Conservation (phyloP, 2,329 filamentous ascomycete species). For the Drechslera avenae region DNA sequence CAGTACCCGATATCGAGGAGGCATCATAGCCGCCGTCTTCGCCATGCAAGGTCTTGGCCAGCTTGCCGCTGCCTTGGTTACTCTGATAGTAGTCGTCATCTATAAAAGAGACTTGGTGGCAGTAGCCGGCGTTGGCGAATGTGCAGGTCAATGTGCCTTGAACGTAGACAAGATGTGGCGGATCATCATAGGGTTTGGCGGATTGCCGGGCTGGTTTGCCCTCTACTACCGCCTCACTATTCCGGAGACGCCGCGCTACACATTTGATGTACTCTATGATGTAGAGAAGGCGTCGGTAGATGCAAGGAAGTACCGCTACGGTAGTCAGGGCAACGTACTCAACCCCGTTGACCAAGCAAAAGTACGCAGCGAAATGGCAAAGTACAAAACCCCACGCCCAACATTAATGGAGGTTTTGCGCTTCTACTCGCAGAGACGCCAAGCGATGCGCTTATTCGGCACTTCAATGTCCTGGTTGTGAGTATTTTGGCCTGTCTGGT, state of each 20-base stretch:
- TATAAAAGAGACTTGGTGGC: conserved; percentile 68
- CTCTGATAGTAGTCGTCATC: conserved; percentile 72
- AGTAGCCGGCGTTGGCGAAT: conserved; percentile 60
- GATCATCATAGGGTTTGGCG: conserved; percentile 78
- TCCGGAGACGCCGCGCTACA: conserved; percentile 86
- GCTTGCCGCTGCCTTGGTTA: conserved; percentile 74
- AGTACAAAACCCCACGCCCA: conserved; percentile 41
- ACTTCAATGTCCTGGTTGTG: conserved; percentile 82
- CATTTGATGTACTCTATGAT: conserved; percentile 79
- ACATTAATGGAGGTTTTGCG: conserved; percentile 64
- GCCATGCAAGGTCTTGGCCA: conserved; percentile 88
- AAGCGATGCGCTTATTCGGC: conserved; percentile 72
- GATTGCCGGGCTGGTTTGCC: conserved; percentile 78
- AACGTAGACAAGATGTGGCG: conserved; percentile 91
- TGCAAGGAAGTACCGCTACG: conserved; percentile 72
- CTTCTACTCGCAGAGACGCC: conserved; percentile 73
- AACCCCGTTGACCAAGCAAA: conserved; percentile 69
- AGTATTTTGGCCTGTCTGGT: conserved; percentile 2
- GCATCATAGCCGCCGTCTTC: conserved; percentile 87
- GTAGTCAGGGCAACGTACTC: conserved; percentile 61
- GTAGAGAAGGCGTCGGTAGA: conserved; percentile 68
- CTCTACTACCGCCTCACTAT: conserved; percentile 88
- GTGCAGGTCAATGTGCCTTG: conserved; percentile 66
- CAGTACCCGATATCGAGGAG: conserved; percentile 81
- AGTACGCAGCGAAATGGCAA: conserved; percentile 51